phyloP scores from a whole-genome alignment of 805 yeast species.

The Candida endomychidarum region DNA sequence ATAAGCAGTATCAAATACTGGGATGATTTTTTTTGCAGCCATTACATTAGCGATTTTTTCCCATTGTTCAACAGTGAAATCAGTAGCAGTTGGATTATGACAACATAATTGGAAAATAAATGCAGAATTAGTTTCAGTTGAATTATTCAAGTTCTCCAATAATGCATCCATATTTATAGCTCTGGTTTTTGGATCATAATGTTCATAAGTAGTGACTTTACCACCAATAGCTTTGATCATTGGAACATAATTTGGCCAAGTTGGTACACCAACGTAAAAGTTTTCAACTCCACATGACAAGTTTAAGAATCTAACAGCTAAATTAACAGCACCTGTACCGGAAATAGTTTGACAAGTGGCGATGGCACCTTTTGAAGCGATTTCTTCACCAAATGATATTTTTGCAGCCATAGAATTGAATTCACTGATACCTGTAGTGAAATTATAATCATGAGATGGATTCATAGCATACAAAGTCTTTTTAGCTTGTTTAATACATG shows the following conservation, averaged over 20 bases:
- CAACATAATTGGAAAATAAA: constrained; percentile 42
- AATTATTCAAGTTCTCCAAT: constrained; percentile 21
- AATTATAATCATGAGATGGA: constrained; percentile 45
- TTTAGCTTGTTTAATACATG: constrained; percentile 39
- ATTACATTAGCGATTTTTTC: constrained; percentile 24
- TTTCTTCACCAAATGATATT: constrained; percentile 33
- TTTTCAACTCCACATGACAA: constrained; percentile 21
- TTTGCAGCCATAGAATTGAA: constrained; percentile 31
- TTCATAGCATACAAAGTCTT: constrained; percentile 28
- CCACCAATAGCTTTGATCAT: constrained; percentile 35
- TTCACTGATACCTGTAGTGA: constrained; percentile 41
- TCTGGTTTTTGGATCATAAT: constrained; percentile 28
- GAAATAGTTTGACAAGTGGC: constrained; percentile 39
- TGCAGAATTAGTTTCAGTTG: constrained; percentile 30
- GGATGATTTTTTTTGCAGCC: constrained; percentile 24
- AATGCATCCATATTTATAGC: constrained; percentile 29
- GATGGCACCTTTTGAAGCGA: constrained; percentile 24
- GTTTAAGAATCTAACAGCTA: constrained; percentile 31
- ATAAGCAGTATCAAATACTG: constrained; percentile 41
- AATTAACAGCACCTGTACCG: constrained; percentile 42
- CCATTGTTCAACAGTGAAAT: constrained; percentile 38
- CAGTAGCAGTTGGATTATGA: constrained; percentile 46
- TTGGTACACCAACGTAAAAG: constrained; percentile 36
- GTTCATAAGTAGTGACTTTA: constrained; percentile 23
- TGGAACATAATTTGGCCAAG: constrained; percentile 39